These are phyloP conservation scores for Trichoderma simmonsii DNA, from an alignment of 2,329 filamentous ascomycete genomes.

Conservation along the genomic window DNA sequence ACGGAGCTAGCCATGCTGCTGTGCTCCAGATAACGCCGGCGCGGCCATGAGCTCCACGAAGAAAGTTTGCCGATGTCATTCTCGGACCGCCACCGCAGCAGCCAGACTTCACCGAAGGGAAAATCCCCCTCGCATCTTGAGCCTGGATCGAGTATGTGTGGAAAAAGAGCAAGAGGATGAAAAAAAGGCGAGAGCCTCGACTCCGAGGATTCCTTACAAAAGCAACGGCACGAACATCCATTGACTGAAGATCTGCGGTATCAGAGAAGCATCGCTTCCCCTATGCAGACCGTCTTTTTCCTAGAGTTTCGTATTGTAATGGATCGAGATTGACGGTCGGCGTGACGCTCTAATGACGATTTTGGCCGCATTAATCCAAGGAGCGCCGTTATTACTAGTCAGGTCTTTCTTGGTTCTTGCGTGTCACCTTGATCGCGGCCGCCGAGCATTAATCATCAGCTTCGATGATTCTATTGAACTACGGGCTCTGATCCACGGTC, in stretches of 20 bases:
- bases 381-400: conserved; percentile 1
- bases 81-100: conserved; percentile 3
- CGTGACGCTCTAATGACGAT: conserved; percentile 10
- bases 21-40: conserved; percentile 16
- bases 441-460: conserved; percentile 30
- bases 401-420: background rate
- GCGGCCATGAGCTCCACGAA: conserved; percentile 1
- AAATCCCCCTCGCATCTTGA: background rate
- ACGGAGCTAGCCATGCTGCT: conserved; percentile 10
- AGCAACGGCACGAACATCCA: background rate
- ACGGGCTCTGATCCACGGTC: conserved; percentile 31
- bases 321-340: conserved; percentile 11
- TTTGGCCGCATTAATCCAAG: background rate
- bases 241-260: background rate
- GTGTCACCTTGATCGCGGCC: background rate
- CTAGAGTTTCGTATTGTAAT: background rate
- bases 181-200: background rate
- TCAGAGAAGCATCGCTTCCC: background rate
- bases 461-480: conserved; percentile 47
- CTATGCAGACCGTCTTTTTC: background rate
- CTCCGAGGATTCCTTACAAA: background rate
- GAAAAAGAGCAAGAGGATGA: background rate
- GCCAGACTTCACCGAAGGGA: background rate
- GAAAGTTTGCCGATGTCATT: conserved; percentile 15
- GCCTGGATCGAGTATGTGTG: background rate